Evolutionary conservation across 768 basidiomycete genomes (phyloP).

Genomic region (Lactifluus piperatus): DNA sequence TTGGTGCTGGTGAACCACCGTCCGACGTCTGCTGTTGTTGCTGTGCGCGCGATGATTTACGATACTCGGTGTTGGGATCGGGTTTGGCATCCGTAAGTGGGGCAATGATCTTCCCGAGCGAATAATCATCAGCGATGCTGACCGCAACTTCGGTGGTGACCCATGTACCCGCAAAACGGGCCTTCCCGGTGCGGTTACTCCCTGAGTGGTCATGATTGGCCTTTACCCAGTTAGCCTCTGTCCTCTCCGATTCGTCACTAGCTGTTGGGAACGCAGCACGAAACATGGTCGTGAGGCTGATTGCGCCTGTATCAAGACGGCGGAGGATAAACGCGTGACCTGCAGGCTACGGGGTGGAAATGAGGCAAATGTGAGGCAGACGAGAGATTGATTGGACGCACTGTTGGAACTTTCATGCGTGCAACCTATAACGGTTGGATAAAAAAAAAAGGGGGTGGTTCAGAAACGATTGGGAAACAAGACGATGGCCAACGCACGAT

Average conservation of each 20-base stretch:
- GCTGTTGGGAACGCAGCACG: slow-evolving; percentile 88
- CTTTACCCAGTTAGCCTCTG: slow-evolving; percentile 78
- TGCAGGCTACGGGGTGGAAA: slow-evolving; percentile 38
- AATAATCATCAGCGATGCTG: slow-evolving; percentile 60
- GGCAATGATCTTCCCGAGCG: slow-evolving; percentile 49
- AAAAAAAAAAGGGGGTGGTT: slow-evolving; percentile 10
- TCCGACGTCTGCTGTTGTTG: slow-evolving; percentile 26
- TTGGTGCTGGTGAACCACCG: slow-evolving; percentile 15
- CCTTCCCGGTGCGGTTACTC: slow-evolving; percentile 54
- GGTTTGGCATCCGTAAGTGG: slow-evolving; percentile 64
- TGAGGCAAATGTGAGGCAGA: slow-evolving; percentile 19
- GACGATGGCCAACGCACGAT: slow-evolving; percentile 43
- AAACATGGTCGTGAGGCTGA: slow-evolving; percentile 94
- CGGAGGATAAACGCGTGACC: slow-evolving; percentile 93
- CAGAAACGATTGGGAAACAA: slow-evolving; percentile 1
- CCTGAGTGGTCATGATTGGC: slow-evolving; percentile 65
- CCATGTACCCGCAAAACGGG: slow-evolving; percentile 88
- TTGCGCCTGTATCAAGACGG: slow-evolving; percentile 86
- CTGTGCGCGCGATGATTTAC: slow-evolving; percentile 49
- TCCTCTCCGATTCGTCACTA: slow-evolving; percentile 64
- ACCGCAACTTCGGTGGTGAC: slow-evolving; percentile 57
- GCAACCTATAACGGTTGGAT: slow-evolving; percentile 51
- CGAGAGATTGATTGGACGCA: slow-evolving; percentile 6
- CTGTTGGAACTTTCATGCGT: slow-evolving; percentile 83
- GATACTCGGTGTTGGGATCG: slow-evolving; percentile 70